Evolutionary conservation across 2,329 filamentous ascomycete genomes (phyloP).

Genomic region (Hypocrella siamensis): DNA sequence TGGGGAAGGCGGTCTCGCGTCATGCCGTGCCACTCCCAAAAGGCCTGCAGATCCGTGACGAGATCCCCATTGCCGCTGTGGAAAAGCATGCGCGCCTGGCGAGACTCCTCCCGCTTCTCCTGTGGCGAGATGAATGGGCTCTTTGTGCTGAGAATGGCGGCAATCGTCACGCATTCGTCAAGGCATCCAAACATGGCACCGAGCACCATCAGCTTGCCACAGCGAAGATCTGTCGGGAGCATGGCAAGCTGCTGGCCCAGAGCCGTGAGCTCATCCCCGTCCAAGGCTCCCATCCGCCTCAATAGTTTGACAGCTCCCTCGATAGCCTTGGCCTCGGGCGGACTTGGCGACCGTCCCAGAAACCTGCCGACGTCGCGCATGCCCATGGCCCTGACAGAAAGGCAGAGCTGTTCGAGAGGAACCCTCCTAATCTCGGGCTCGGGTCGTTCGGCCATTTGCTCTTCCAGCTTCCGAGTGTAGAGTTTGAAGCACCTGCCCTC

Average conservation of each 20-base stretch:
- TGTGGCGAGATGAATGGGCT: conserved; percentile 77
- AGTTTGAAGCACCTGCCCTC: conserved; percentile 91
- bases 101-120: conserved; percentile 69
- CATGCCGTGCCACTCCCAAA: conserved; percentile 65
- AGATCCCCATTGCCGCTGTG: conserved; percentile 70
- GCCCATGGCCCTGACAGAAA: conserved; percentile 92
- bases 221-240: conserved; percentile 85
- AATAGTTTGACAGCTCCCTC: conserved; percentile 71
- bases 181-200: conserved; percentile 88
- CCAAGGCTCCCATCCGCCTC: conserved; percentile 73
- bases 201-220: conserved; percentile 89
- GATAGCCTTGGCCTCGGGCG: conserved; percentile 71
- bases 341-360: conserved; percentile 73
- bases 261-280: conserved; percentile 74
- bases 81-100: conserved; percentile 61
- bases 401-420: conserved; percentile 81
- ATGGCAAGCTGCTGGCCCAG: conserved; percentile 86
- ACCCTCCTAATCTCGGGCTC: conserved; percentile 91
- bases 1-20: conserved; percentile 40
- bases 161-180: conserved; percentile 75
- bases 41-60: conserved; percentile 72
- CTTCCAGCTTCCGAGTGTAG: conserved; percentile 74
- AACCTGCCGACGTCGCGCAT: conserved; percentile 69
- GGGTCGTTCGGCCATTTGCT: conserved; percentile 72
- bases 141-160: conserved; percentile 78